Evolutionary conservation across 2,329 filamentous ascomycete genomes (phyloP), one percentile per base, ranked within the genome.

Genomic region (Penicillium concentricum): DNA sequence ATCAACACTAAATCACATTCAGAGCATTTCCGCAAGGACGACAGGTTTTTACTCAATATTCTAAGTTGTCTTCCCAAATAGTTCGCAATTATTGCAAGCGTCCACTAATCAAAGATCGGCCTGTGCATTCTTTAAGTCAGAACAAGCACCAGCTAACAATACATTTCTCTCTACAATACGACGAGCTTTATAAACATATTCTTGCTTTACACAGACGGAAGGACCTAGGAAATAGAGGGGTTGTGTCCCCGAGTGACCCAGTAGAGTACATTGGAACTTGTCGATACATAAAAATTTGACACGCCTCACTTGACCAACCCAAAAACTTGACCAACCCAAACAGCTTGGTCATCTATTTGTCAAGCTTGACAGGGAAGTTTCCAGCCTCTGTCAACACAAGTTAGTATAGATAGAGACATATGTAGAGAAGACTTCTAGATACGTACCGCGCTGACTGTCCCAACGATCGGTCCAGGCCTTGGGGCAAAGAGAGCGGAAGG

Each of bases 401-500:
- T 63, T 61, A 61, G 46, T 42, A 59, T 53, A 26, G 15, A 26
- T 20, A 28, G 22, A 42, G 34, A 39, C 26, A 26, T 24, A 42
- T 30, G 12, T 13, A 60, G 43, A 54, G 43, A 30, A 34, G n/a
- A 22, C 3, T 5, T 34, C 22, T 37, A 18, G 30, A 46, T 58
- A 81, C 89, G 75, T 82, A 95, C 91, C 91, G 80, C 94, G 90
- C 84, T 97, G 94, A 73, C 94, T 91, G 75, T 99, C 93, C 94
- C 94, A 99, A 81, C 94, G 87, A 79, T 88, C 81, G 75, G 89
- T 89, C 94, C 94, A 99, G 74, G 87, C 85, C 78, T 90, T 94
- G 70, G 95, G 94, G 89, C 95, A 99, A 67, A 99, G 87, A 68
- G 94, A 97, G 78, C 91, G 89, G 85, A 96, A 99, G 70, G 94